Conservation (phyloP, 2,329 filamentous ascomycete genomes). For the Coleophoma cylindrospora region DNA sequence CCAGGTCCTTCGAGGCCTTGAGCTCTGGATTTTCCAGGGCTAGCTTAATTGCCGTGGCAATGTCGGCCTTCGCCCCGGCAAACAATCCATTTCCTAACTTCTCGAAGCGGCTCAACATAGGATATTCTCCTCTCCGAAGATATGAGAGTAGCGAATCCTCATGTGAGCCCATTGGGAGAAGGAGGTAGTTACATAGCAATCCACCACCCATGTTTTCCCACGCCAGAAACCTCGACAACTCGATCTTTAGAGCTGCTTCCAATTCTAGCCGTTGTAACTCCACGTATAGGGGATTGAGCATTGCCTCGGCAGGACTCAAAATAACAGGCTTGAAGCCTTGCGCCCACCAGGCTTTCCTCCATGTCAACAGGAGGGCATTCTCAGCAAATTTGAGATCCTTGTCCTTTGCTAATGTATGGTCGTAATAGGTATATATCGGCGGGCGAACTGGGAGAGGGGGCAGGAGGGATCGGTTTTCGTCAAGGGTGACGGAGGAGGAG, state of each 20-base stretch:
- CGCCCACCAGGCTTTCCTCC: slow-evolving; percentile 94
- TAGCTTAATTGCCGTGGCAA: slow-evolving; percentile 58
- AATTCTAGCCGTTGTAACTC: slow-evolving; percentile 61
- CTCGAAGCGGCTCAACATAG: slow-evolving; percentile 69
- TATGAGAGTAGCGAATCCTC: slow-evolving; percentile 68
- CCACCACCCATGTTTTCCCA: slow-evolving; percentile 91
- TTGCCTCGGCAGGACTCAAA: slow-evolving; percentile 73
- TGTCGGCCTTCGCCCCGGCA: slow-evolving; percentile 59
- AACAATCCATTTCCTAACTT: slow-evolving; percentile 68
- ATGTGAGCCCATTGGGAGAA: slow-evolving; percentile 76
- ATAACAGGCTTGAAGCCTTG: slow-evolving; percentile 86
- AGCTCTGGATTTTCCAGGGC: slow-evolving; percentile 51
- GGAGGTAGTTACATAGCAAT: slow-evolving; percentile 71
- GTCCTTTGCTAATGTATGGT: slow-evolving; percentile 58
- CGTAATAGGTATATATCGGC: slow-evolving; percentile 88
- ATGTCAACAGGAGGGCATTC: slow-evolving; percentile 73
- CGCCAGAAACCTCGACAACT: slow-evolving; percentile 81
- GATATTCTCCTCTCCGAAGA: slow-evolving; percentile 71
- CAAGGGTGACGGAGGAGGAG: slow-evolving; percentile 72
- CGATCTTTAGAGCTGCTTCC: slow-evolving; percentile 56
- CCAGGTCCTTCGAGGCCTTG: slow-evolving; percentile 55
- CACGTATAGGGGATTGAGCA: slow-evolving; percentile 74
- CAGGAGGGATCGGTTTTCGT: slow-evolving; percentile 78
- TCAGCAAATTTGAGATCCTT: slow-evolving; percentile 65
- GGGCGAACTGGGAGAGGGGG: slow-evolving; percentile 68